phyloP scores from a whole-genome alignment of 225 moss, liverwort and hornwort genomes.

The Thuidium tamariscinum region DNA sequence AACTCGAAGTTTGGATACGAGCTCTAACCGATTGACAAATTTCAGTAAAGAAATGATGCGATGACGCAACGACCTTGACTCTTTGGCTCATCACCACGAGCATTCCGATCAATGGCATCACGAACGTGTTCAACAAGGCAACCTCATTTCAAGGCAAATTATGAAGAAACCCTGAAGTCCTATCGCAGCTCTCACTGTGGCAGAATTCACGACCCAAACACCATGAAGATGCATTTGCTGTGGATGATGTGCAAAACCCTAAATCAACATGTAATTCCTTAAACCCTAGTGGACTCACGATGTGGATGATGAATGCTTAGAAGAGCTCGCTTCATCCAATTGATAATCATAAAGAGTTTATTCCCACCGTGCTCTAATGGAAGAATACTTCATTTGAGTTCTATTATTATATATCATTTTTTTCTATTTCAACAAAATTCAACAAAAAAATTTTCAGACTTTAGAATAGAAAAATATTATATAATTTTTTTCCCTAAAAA shows the following conservation, averaged over 20 bases:
- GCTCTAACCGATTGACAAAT: neutral
- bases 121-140: neutral
- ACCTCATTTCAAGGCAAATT: neutral
- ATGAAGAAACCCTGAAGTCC: neutral
- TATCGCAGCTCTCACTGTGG: neutral
- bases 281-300: neutral
- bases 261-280: neutral
- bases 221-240: neutral
- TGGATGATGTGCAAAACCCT: neutral
- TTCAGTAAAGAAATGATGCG: neutral
- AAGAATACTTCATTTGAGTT: too few relatives aligned
- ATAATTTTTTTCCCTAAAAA: too few relatives aligned
- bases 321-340: neutral
- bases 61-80: neutral
- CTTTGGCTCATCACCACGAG: neutral
- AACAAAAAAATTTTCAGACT: neutral
- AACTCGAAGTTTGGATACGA: neutral
- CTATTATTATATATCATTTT: neutral
- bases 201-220: neutral
- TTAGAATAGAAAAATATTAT: fast-evolving
- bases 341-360: neutral
- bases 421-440: neutral
- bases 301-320: neutral
- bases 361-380: too few relatives aligned
- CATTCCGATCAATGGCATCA: neutral